A percentile compares a stretch with the other conserved stretches of the same genome.
These are phyloP conservation scores for Penicillium rolfsii DNA, from an alignment of 2,329 filamentous ascomycete species.

Conservation along the genomic window DNA sequence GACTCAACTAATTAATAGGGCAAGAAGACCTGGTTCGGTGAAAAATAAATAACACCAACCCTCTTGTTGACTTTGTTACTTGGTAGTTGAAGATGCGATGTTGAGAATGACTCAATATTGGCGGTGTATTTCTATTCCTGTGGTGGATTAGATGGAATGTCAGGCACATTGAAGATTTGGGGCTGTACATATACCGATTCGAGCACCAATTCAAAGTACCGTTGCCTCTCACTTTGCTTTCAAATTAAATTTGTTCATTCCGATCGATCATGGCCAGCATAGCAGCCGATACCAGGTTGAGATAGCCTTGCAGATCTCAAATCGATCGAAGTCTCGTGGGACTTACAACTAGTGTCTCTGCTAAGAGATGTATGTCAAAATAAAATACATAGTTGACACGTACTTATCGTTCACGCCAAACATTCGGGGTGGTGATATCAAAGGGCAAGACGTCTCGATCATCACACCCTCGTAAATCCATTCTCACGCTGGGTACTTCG, in stretches of 20 bases:
- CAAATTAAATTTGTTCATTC: neutral
- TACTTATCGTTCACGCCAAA: neutral
- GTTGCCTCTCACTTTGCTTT: constrained; percentile 23
- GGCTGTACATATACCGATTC: constrained; percentile 44
- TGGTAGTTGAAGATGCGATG: constrained; percentile 17
- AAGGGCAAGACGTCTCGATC: neutral
- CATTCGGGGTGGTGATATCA: neutral
- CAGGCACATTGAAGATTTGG: constrained; percentile 34
- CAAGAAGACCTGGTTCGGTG: constrained; percentile 65
- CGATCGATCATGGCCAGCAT: neutral
- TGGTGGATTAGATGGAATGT: constrained; percentile 33
- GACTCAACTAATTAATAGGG: constrained; percentile 48
- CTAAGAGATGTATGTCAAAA: neutral
- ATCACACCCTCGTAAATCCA: neutral
- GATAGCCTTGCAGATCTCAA: no score
- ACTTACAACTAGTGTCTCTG: neutral
- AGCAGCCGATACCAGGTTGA: no score
- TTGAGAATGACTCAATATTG: constrained; percentile 26
- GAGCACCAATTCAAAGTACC: constrained; percentile 38
- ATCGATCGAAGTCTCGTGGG: neutral
- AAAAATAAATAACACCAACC: constrained; percentile 33
- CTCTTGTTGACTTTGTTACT: constrained; percentile 1
- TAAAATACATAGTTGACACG: neutral
- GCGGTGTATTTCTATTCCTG: constrained; percentile 43
- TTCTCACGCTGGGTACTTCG: neutral